Evolutionary conservation across 1,139 yeast genomes (phyloP), one percentile per base, ranked within the genome.

Genomic region (Magnusiomyces clavatus): DNA sequence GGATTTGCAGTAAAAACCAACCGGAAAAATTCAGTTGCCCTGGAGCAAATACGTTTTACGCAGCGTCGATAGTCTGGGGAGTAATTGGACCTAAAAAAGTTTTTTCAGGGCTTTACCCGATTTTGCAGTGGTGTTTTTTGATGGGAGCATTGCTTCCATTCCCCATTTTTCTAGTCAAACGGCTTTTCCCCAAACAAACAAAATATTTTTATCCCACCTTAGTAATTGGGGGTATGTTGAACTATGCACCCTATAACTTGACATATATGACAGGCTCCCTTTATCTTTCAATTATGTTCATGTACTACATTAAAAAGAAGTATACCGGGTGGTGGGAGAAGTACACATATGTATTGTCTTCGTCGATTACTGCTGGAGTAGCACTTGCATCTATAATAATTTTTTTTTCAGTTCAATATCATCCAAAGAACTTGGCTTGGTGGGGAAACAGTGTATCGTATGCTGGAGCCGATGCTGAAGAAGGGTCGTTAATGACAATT

Each of bases 11-110:
- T 2, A 66, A 72, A 14, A 59, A 62, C 36, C 79, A 78, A 53
- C 50, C 61, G 10, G 58, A 56, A 45, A 60, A 63, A 55, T 67
- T 68, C 55, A 64, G 61, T 20, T 68, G 71, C 54, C 66, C 63
- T 31, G 58, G 76, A 48, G 73, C 82, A n/a, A 50, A 54, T 44
- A 52, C 54, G 12, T 54, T 54, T 35, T 54, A 48, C 29, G 48
- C 57, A n/a, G 53, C 57, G 14, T 73, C 79, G 24, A 75, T 77
- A n/a, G 65, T 77, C 44, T 78, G 78, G 77, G 85, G 85, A 57
- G 77, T 76, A 51, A 79, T 81, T 60, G 86, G 84, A 34, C 86
- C 86, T 19, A 69, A 74, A 62, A 72, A 75, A 51, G 75, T 78
- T 16, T 78, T 80, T 58, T 24, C 31, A 8, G 62, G 71, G 1